Evolutionary conservation across 805 yeast genomes (phyloP).

Genomic region (Saccharomycopsis microspora): DNA sequence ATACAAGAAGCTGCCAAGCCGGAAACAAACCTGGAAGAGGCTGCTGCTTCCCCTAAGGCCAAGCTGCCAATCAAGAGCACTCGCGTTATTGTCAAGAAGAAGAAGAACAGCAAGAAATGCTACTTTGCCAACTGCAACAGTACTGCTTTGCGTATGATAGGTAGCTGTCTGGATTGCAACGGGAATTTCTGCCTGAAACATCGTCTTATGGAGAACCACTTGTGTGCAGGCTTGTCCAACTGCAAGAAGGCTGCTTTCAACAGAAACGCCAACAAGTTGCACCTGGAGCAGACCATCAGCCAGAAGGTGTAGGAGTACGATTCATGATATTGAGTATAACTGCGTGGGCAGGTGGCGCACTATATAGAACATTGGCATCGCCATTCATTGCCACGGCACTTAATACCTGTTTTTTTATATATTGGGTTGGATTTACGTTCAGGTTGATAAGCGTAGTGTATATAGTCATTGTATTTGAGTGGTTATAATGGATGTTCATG

Average conservation of each 20-base stretch:
- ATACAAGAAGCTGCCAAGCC: neutral
- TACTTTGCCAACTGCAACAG: slow-evolving; percentile 48
- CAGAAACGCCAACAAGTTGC: slow-evolving; percentile 73
- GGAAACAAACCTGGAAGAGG: neutral
- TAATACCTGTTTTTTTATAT: too few relatives aligned
- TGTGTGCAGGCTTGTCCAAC: slow-evolving; percentile 62
- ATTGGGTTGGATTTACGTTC: too few relatives aligned
- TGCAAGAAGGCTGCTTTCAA: slow-evolving; percentile 81
- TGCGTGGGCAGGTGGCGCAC: too few relatives aligned
- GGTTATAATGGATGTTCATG: too few relatives aligned
- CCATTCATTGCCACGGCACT: too few relatives aligned
- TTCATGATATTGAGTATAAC: too few relatives aligned
- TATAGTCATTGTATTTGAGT: too few relatives aligned
- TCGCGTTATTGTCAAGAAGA: slow-evolving; percentile 13
- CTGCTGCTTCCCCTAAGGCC: neutral
- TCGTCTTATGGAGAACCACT: slow-evolving; percentile 75
- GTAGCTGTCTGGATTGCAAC: slow-evolving; percentile 75
- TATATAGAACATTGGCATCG: too few relatives aligned
- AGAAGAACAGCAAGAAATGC: slow-evolving; percentile 33
- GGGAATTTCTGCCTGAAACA: slow-evolving; percentile 85
- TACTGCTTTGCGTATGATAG: slow-evolving; percentile 54
- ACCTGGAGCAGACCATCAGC: slow-evolving; percentile 69
- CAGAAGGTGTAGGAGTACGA: slow-evolving; percentile 6
- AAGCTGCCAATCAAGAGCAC: slow-evolving; percentile 2
- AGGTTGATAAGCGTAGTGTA: too few relatives aligned